A percentile compares a stretch with the other conserved stretches of the same genome.
These are phyloP conservation scores for Raffaelea albimanens DNA, from an alignment of 2,329 filamentous ascomycete genomes.

Conservation along the genomic window DNA sequence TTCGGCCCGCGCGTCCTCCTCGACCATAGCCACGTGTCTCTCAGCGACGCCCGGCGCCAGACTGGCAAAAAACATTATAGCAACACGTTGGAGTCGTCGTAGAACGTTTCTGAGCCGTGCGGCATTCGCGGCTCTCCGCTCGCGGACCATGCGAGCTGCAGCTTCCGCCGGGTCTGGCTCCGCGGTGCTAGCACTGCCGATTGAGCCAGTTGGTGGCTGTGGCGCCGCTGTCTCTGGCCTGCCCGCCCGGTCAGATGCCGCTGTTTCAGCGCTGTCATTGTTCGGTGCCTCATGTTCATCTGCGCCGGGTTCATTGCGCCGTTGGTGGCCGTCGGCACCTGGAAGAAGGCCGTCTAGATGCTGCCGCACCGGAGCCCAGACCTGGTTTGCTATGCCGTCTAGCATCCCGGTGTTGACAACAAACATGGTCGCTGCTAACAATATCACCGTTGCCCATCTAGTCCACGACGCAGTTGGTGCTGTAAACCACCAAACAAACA, in stretches of 20 bases:
- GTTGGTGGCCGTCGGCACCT: slow-evolving; percentile 24
- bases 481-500: slow-evolving; percentile 59
- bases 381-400: slow-evolving; percentile 43
- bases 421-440: slow-evolving; percentile 45
- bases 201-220: slow-evolving; percentile 13
- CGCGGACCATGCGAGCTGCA: slow-evolving; percentile 44
- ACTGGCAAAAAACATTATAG: slow-evolving; percentile 55
- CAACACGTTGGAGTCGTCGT: slow-evolving; percentile 47
- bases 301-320: slow-evolving; percentile 14
- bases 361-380: slow-evolving; percentile 46
- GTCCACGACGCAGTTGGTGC: slow-evolving; percentile 48
- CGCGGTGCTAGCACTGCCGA: slow-evolving; percentile 1
- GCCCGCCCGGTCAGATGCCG: background rate
- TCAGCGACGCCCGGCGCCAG: slow-evolving; percentile 58
- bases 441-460: slow-evolving; percentile 46
- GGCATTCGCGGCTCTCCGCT: slow-evolving; percentile 33
- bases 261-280: background rate
- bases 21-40: slow-evolving; percentile 50
- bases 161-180: slow-evolving; percentile 38
- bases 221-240: background rate
- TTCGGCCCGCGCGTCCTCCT: slow-evolving; percentile 40
- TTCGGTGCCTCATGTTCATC: too few species aligned
- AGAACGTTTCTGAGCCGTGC: slow-evolving; percentile 41
- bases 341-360: slow-evolving; percentile 53
- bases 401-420: slow-evolving; percentile 51